phyloP scores from a whole-genome alignment of 768 basidiomycete genomes.

The Mycena albidolilacea region DNA sequence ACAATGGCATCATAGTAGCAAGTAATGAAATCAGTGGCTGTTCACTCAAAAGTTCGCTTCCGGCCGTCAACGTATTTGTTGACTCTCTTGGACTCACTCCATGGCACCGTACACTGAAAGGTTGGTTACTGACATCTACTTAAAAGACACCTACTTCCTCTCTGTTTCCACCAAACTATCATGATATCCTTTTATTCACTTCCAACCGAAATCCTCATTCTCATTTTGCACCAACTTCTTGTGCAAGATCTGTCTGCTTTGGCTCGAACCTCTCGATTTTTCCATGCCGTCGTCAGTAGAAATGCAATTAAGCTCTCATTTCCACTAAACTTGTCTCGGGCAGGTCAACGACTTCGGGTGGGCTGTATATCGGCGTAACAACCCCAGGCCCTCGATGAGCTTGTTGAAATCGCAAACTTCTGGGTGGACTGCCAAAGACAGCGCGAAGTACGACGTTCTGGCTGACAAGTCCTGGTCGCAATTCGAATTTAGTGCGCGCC shows the following conservation, averaged over 20 bases:
- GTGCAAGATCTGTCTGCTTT: conserved; percentile 59
- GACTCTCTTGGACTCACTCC: background rate
- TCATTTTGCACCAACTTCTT: conserved; percentile 63
- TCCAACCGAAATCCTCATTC: conserved; percentile 70
- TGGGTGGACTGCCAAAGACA: conserved; percentile 59
- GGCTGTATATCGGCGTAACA: conserved; percentile 62
- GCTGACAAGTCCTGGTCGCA: conserved; percentile 69
- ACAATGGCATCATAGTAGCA: background rate
- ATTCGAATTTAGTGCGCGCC: conserved; percentile 71
- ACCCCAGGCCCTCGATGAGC: conserved; percentile 71
- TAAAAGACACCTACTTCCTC: background rate
- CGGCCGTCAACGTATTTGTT: background rate
- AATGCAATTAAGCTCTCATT: background rate
- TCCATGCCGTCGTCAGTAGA: conserved; percentile 62
- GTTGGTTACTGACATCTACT: background rate
- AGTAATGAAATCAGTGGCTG: background rate
- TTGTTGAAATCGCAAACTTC: conserved; percentile 56
- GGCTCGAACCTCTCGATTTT: conserved; percentile 54
- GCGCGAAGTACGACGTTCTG: conserved; percentile 66
- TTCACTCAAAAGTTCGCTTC: background rate
- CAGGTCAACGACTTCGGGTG: conserved; percentile 80
- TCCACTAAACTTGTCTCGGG: background rate
- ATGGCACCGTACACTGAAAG: background rate
- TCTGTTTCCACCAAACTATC: background rate
- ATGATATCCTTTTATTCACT: conserved; percentile 43